Evolutionary conservation across 2,329 filamentous ascomycete genomes (phyloP), one percentile per base, ranked within the genome.

Genomic region (Fusarium globosum): DNA sequence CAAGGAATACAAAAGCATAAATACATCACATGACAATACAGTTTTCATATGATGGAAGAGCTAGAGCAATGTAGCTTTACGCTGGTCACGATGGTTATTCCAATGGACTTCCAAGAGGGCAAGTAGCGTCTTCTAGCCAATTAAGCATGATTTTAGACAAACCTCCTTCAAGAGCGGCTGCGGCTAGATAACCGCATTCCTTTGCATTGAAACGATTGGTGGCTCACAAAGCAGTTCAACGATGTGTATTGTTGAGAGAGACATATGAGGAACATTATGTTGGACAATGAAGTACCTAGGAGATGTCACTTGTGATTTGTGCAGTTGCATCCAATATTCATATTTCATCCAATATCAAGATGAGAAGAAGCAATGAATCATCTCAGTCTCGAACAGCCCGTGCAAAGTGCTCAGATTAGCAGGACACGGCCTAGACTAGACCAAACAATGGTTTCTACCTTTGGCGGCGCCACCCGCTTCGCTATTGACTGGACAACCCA

Each of bases 381-480:
- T 53, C 23, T 28, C 35, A 48, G 55, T 35, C 55, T 51, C 16
- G 20, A 39, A 51, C 23, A 23, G 26, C 43, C 35, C 20, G 21
- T 36, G 20, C 26, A 59, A 59, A 36, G 55, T 30, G 42, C 16
- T 51, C 23, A 38, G 56, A 38, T 30, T 21, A 52, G 12, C 33
- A n/a, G 35, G 58, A 46, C 59, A 46, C 21, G n/a, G 57, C 12
- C 23, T 41, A 26, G 28, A 39, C n/a, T 36, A 65, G 49, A 33
- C 52, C 43, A 66, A 59, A 53, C 62, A 61, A 53, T 53, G 41
- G 38, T 33, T 30, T 60, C 35, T 45, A 7, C 51, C 13, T n/a
- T n/a, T 61, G 65, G 46, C 46, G 65, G 65, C 46, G 62, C 62
- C 65, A 60, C 53, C 65, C 65, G 65, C 65, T 61, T 67, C 39